A percentile compares a stretch with the other conserved stretches of the same genome.
Evolutionary conservation across 768 basidiomycete species (phyloP).

Genomic region (Filobasidium wieringae): DNA sequence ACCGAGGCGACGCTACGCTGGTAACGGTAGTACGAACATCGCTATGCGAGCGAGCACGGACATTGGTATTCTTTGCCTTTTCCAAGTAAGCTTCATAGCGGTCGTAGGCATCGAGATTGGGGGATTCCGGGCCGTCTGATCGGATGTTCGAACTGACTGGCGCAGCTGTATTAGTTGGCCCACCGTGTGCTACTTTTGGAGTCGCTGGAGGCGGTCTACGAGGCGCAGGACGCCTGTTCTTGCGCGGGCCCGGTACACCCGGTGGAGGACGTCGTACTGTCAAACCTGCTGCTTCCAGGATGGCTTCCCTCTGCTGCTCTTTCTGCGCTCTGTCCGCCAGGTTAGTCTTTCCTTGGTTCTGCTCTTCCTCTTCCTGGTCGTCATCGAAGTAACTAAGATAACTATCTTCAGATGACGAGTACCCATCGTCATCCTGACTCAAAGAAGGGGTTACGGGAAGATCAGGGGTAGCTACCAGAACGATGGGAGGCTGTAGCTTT

Average conservation of each 20-base stretch:
- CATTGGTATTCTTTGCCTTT: slow-evolving; percentile 35
- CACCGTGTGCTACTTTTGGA: slow-evolving; percentile 10
- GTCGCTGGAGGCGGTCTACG: slow-evolving; percentile 28
- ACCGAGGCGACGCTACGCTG: not conserved
- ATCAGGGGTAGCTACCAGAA: too few species aligned
- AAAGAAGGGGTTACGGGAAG: slow-evolving; percentile 4
- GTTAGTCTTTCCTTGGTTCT: not conserved
- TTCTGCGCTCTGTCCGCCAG: slow-evolving; percentile 45
- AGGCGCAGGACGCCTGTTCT: slow-evolving; percentile 22
- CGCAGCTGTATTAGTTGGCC: not conserved
- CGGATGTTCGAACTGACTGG: slow-evolving; percentile 37
- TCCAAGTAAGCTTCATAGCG: slow-evolving; percentile 70
- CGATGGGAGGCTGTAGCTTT: too few species aligned
- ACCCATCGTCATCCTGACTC: slow-evolving; percentile 29
- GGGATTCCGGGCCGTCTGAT: slow-evolving; percentile 18
- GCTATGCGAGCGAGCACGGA: slow-evolving; percentile 9
- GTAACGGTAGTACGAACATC: slow-evolving; percentile 43
- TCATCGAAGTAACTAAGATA: slow-evolving; percentile 42
- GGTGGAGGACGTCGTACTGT: slow-evolving; percentile 57
- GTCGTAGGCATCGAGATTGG: slow-evolving; percentile 73
- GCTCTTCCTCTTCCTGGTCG: slow-evolving; percentile 22
- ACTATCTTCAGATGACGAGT: slow-evolving; percentile 39
- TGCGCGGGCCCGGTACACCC: slow-evolving; percentile 33
- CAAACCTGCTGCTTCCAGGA: slow-evolving; percentile 79
- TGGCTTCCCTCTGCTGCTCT: slow-evolving; percentile 62